Percentiles rank a stretch among this genome's conserved stretches.
Conservation (phyloP, 352 stramenopile species). For the Pythium coloratum region DNA sequence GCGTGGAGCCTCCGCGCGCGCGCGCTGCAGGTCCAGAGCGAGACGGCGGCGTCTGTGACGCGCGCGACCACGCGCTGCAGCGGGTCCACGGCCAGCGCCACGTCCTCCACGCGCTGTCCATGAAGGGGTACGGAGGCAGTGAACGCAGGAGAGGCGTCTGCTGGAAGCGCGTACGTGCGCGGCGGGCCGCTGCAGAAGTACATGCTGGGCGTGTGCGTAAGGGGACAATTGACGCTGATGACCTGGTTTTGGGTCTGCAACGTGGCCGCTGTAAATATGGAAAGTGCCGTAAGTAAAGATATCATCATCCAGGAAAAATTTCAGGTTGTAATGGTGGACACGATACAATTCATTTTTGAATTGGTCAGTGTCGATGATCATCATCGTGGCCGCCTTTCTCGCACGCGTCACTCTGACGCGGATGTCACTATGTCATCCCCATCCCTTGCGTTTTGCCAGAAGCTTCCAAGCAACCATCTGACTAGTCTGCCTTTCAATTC, state of each 20-base stretch:
- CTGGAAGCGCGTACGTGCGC: slow-evolving; percentile 47
- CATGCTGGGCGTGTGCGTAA: slow-evolving; percentile 31
- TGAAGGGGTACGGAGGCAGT: not conserved
- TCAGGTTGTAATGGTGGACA: not conserved
- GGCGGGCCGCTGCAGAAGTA: slow-evolving; percentile 74
- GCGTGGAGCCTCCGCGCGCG: slow-evolving; percentile 29
- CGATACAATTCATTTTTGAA: not conserved
- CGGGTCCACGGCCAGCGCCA: slow-evolving; percentile 57
- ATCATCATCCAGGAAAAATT: not conserved
- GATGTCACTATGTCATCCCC: not conserved
- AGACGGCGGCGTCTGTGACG: slow-evolving; percentile 42
- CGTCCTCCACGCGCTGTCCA: slow-evolving; percentile 38
- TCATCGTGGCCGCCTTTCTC: not conserved
- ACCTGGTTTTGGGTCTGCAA: not conserved
- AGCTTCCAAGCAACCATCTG: too few species aligned
- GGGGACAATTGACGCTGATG: not conserved
- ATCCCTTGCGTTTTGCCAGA: too few species aligned
- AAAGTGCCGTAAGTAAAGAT: slow-evolving; percentile 3
- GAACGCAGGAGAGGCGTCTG: not conserved
- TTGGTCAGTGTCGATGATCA: not conserved
- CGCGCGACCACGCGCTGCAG: slow-evolving; percentile 53
- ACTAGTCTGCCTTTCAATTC: not conserved
- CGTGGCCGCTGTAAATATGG: slow-evolving; percentile 6
- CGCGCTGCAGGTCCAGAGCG: slow-evolving; percentile 49
- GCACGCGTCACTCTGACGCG: not conserved